These are phyloP conservation scores for Penicillium riverlandense DNA, from an alignment of 495 filamentous ascomycete species.

Conservation along the genomic window DNA sequence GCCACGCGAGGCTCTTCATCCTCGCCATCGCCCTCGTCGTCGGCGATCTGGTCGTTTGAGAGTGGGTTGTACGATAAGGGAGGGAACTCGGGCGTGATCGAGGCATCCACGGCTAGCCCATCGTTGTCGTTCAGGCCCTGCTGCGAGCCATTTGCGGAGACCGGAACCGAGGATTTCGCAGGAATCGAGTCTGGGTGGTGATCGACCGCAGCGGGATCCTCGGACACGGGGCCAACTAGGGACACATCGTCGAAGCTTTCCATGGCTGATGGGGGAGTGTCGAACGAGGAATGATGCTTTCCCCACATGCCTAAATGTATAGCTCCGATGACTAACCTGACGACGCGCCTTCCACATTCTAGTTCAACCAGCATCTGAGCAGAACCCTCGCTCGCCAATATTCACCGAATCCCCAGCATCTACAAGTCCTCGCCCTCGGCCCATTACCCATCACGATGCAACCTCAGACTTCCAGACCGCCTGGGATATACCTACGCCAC, in stretches of 20 bases:
- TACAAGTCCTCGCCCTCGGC: no score
- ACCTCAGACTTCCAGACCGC: no score
- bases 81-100: conserved; percentile 13
- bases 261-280: conserved; percentile 12
- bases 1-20: conserved; percentile 38
- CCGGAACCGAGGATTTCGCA: no score
- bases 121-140: not conserved
- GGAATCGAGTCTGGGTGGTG: no score
- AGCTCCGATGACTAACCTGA: not conserved
- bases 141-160: not conserved
- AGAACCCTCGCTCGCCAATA: no score
- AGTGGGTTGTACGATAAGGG: conserved; percentile 19
- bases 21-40: conserved; percentile 24
- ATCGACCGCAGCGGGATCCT: not conserved
- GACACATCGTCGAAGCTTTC: conserved; percentile 34
- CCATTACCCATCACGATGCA: no score
- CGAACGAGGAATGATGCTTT: not conserved
- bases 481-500: no score
- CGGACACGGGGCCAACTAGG: conserved; percentile 14
- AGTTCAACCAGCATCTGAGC: no score
- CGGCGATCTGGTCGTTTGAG: conserved; percentile 13
- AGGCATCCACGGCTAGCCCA: conserved; percentile 9
- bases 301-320: conserved; percentile 1
- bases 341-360: not conserved
- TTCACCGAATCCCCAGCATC: no score